These are phyloP conservation scores for Leccinum longicurvipes DNA, from an alignment of 768 basidiomycete genomes.

Conservation along the genomic window DNA sequence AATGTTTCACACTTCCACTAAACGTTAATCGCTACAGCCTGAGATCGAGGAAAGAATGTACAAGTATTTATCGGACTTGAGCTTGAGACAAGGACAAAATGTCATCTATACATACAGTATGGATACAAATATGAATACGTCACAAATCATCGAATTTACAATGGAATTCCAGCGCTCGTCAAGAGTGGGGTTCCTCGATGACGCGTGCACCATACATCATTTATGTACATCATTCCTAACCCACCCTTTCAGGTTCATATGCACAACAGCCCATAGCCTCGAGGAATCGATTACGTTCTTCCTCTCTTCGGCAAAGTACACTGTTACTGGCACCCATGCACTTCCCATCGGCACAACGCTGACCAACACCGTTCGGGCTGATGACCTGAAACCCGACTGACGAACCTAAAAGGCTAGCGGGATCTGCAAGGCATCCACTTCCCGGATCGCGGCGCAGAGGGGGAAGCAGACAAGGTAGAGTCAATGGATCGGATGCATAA, in stretches of 20 bases:
- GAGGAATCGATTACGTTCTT: conserved; percentile 44
- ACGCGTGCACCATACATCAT: background rate
- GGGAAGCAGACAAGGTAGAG: conserved; percentile 45
- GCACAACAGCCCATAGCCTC: conserved; percentile 42
- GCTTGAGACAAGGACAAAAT: too few relatives aligned
- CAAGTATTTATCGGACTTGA: too few relatives aligned
- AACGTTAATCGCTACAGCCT: too few relatives aligned
- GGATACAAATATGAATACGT: background rate
- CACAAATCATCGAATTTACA: background rate
- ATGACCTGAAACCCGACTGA: conserved; percentile 8
- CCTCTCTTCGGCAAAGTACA: conserved; percentile 39
- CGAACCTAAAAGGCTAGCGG: conserved; percentile 15
- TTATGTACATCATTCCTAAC: background rate
- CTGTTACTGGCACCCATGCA: conserved; percentile 39
- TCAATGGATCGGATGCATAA: conserved; percentile 47
- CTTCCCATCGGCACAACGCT: conserved; percentile 35
- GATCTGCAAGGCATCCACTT: conserved; percentile 19
- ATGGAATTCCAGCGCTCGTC: background rate
- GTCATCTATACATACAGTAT: background rate
- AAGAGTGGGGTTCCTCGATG: background rate
- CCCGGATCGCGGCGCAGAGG: conserved; percentile 23
- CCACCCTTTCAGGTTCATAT: conserved; percentile 37
- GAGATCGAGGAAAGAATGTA: too few relatives aligned
- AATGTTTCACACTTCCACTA: too few relatives aligned
- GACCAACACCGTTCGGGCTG: conserved; percentile 11